Evolutionary conservation across 1,284 basidiomycete genomes (phyloP).

Genomic region (Omphalotus olearius): DNA sequence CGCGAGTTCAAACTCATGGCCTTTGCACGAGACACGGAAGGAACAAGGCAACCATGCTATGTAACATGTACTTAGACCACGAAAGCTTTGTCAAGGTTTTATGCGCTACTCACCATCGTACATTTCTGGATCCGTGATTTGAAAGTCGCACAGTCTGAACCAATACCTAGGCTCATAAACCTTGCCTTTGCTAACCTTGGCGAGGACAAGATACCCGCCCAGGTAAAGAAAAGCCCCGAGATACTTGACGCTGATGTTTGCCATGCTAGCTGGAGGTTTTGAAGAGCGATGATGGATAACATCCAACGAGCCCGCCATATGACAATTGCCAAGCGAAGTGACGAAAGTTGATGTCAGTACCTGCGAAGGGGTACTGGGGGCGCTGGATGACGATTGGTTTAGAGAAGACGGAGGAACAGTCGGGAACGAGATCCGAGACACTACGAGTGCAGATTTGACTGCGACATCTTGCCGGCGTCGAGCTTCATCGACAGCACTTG

Average conservation of each 20-base stretch:
- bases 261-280: slow-evolving; percentile 29
- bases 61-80: slow-evolving; percentile 10
- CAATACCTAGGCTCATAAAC: slow-evolving; percentile 85
- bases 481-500: slow-evolving; percentile 58
- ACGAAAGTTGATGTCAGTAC: slow-evolving; percentile 53
- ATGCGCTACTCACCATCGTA: slow-evolving; percentile 51
- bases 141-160: slow-evolving; percentile 73
- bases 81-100: slow-evolving; percentile 6
- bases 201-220: slow-evolving; percentile 81
- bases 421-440: slow-evolving; percentile 55
- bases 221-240: slow-evolving; percentile 85
- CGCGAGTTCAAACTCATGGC: slow-evolving; percentile 79
- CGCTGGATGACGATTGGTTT: slow-evolving; percentile 21
- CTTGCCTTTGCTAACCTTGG: slow-evolving; percentile 78
- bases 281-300: slow-evolving; percentile 65
- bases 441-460: slow-evolving; percentile 65
- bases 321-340: slow-evolving; percentile 65
- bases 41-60: slow-evolving; percentile 75
- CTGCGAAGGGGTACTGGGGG: slow-evolving; percentile 25
- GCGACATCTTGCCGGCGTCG: slow-evolving; percentile 62
- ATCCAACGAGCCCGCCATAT: slow-evolving; percentile 79
- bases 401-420: slow-evolving; percentile 24
- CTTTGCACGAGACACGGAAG: slow-evolving; percentile 66
- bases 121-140: slow-evolving; percentile 65
- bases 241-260: slow-evolving; percentile 75